Conservation (phyloP, 352 stramenopile genomes). For the Phytophthora multivora region DNA sequence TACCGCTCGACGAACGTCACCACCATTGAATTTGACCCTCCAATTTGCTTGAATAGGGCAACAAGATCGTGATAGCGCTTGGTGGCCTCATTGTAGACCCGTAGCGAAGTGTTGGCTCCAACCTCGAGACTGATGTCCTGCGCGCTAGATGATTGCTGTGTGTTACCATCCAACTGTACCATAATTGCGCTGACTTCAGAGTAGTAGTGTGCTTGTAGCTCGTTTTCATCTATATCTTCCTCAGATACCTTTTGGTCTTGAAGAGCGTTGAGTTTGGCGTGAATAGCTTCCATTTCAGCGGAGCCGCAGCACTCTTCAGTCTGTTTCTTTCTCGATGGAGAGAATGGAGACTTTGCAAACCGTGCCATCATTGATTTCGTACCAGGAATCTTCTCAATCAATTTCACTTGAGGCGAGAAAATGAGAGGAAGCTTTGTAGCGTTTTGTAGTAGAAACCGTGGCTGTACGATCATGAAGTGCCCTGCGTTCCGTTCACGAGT, state of each 20-base stretch:
- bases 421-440: constrained; percentile 52
- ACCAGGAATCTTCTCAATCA: constrained; percentile 54
- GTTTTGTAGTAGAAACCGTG: constrained; percentile 67
- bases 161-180: constrained; percentile 72
- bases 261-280: constrained; percentile 71
- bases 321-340: constrained; percentile 48
- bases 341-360: constrained; percentile 52
- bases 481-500: constrained; percentile 49
- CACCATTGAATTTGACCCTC: constrained; percentile 65
- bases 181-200: constrained; percentile 69
- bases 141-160: constrained; percentile 48
- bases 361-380: constrained; percentile 60
- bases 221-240: constrained; percentile 41
- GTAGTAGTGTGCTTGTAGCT: constrained; percentile 70
- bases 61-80: constrained; percentile 83
- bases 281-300: constrained; percentile 69
- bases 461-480: constrained; percentile 68
- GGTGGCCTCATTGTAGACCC: constrained; percentile 72
- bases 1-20: constrained; percentile 86
- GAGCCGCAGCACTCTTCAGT: constrained; percentile 54
- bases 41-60: constrained; percentile 68
- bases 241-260: constrained; percentile 35
- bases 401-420: constrained; percentile 62
- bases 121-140: constrained; percentile 66
- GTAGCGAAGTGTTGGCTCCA: constrained; percentile 66